Percentiles rank a stretch among this genome's conserved stretches.
Conservation (phyloP, 2,329 filamentous ascomycete genomes). For the Fusarium sp. region DNA sequence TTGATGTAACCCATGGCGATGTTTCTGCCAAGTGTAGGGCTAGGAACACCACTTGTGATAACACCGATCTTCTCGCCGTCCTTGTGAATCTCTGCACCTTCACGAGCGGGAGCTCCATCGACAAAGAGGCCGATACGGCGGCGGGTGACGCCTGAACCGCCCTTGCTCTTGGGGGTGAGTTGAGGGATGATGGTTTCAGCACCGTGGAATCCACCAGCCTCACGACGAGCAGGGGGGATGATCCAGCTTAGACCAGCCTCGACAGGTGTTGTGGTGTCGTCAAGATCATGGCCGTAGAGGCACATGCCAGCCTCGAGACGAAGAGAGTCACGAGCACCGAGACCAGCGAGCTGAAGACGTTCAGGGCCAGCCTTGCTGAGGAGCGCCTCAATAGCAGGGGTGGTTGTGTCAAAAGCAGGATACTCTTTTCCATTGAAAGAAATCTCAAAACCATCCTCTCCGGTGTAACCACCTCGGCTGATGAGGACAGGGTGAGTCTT, state of each 20-base stretch:
- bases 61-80: conserved; percentile 77
- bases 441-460: conserved; percentile 98
- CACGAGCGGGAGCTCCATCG: conserved; percentile 87
- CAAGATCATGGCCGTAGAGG: conserved; percentile 97
- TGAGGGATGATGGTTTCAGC: conserved; percentile 82
- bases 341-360: conserved; percentile 81
- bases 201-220: conserved; percentile 83
- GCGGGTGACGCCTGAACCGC: conserved; percentile 75
- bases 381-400: conserved; percentile 75
- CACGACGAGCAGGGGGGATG: conserved; percentile 80
- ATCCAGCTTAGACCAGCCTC: conserved; percentile 78
- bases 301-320: conserved; percentile 98
- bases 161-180: conserved; percentile 78
- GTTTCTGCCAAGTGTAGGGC: conserved; percentile 87
- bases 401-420: conserved; percentile 54
- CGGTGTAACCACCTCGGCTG: conserved; percentile 93
- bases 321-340: conserved; percentile 91
- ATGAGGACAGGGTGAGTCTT: conserved; percentile 67
- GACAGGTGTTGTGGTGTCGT: conserved; percentile 76
- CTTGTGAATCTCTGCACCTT: conserved; percentile 83
- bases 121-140: conserved; percentile 85
- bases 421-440: conserved; percentile 71
- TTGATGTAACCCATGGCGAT: conserved; percentile 96
- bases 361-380: conserved; percentile 72
- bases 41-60: conserved; percentile 91